Conservation (phyloP, 2,329 filamentous ascomycete genomes). For the Cladosporium sp. region DNA sequence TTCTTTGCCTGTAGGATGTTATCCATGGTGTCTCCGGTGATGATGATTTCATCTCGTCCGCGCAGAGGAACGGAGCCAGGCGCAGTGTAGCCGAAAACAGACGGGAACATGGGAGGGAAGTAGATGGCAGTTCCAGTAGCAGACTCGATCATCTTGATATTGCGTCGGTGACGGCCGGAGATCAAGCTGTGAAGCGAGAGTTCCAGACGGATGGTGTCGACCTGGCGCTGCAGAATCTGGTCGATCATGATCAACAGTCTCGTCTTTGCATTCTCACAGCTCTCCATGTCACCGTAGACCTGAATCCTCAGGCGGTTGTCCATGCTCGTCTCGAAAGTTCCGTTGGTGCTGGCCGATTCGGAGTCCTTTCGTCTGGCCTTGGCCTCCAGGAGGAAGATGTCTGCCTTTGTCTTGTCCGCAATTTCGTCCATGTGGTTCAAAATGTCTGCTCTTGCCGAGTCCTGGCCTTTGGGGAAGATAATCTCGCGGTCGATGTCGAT, state of each 20-base stretch:
- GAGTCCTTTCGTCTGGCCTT: conserved; percentile 66
- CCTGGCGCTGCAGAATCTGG: conserved; percentile 70
- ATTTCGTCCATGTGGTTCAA: conserved; percentile 82
- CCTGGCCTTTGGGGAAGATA: conserved; percentile 65
- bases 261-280: conserved; percentile 94
- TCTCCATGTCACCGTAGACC: conserved; percentile 93
- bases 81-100: conserved; percentile 85
- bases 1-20: conserved; percentile 85
- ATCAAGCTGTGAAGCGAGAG: conserved; percentile 85
- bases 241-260: conserved; percentile 96
- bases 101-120: conserved; percentile 90
- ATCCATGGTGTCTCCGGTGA: conserved; percentile 82
- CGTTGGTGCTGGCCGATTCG: conserved; percentile 70
- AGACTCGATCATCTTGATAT: conserved; percentile 96
- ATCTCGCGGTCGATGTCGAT: conserved; percentile 91
- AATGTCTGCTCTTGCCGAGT: conserved; percentile 59
- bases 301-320: conserved; percentile 88
- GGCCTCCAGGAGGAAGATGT: conserved; percentile 91
- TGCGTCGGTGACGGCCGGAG: conserved; percentile 89
- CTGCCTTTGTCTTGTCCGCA: conserved; percentile 83
- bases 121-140: conserved; percentile 95
- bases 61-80: conserved; percentile 68
- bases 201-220: conserved; percentile 78
- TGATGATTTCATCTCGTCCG: conserved; percentile 86
- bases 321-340: conserved; percentile 72